These are phyloP conservation scores for Hypocreales sp. DNA, from an alignment of 2,329 filamentous ascomycete genomes.

Conservation along the genomic window DNA sequence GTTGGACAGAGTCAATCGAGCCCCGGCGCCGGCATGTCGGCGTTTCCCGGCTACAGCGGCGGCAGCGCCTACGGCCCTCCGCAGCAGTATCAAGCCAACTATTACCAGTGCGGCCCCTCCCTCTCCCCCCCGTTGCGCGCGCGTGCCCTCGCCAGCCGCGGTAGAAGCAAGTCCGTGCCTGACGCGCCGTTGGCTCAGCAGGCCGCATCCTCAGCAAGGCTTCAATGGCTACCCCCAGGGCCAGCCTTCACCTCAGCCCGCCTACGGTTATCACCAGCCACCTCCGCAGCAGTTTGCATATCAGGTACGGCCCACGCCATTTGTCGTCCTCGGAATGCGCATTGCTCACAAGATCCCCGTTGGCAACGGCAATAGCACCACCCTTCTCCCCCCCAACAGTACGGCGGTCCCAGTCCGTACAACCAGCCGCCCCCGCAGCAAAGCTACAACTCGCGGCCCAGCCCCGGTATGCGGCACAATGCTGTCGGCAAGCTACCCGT, in stretches of 20 bases:
- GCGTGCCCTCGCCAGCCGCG: neutral
- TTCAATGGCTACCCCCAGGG: conserved; percentile 26
- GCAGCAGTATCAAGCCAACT: conserved; percentile 23
- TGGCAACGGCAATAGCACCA: conserved; percentile 16
- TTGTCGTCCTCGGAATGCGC: no score
- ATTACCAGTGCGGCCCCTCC: conserved; percentile 5
- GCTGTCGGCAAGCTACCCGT: no score
- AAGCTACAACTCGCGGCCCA: conserved; percentile 34
- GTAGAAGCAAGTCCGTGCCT: no score
- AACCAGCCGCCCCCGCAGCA: conserved; percentile 19
- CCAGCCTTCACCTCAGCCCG: conserved; percentile 31
- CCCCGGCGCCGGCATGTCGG: conserved; percentile 46
- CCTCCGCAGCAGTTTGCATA: conserved; percentile 26
- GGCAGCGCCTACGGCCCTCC: conserved; percentile 27
- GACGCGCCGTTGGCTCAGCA: no score
- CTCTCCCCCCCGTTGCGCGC: neutral
- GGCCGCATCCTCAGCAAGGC: conserved; percentile 4
- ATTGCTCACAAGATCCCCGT: conserved; percentile 5
- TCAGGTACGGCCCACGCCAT: conserved; percentile 11
- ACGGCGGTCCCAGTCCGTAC: conserved; percentile 13
- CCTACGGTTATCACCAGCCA: conserved; percentile 28
- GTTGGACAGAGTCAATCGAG: no score
- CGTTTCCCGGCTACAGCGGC: conserved; percentile 41
- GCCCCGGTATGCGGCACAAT: conserved; percentile 9
- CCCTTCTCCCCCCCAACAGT: conserved; percentile 18